phyloP scores from a whole-genome alignment of 2,329 filamentous ascomycete species.

The Aspergillus bombycis region DNA sequence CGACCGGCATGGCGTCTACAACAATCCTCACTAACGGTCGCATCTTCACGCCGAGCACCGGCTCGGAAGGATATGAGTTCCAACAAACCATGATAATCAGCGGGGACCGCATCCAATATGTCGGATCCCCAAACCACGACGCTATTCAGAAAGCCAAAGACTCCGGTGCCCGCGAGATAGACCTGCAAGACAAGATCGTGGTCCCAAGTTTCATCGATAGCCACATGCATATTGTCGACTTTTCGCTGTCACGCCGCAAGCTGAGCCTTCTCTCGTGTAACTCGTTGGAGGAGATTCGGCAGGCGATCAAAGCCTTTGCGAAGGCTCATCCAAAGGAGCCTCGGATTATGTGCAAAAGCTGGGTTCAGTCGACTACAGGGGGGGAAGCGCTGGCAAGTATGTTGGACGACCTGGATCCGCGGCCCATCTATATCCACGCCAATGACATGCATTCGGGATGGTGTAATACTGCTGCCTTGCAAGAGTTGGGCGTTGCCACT shows the following conservation, averaged over 20 bases:
- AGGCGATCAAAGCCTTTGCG: conserved; percentile 46
- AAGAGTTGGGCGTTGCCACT: conserved; percentile 48
- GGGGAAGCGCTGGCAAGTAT: conserved; percentile 49
- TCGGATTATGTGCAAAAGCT: conserved; percentile 51
- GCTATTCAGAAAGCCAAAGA: conserved; percentile 19
- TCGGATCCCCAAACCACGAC: conserved; percentile 36
- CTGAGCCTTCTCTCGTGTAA: conserved; percentile 47
- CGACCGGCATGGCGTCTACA: conserved; percentile 1
- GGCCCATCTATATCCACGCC: conserved; percentile 54
- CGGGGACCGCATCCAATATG: conserved; percentile 45
- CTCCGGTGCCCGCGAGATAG: conserved; percentile 26
- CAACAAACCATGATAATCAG: conserved; percentile 44
- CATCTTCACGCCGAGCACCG: conserved; percentile 31
- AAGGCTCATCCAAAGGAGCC: conserved; percentile 41
- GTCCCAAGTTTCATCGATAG: conserved; percentile 55
- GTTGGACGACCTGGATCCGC: conserved; percentile 52
- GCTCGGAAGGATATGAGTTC: conserved; percentile 23
- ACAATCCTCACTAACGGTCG: conserved; percentile 38
- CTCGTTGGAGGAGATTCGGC: conserved; percentile 48
- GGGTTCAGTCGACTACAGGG: conserved; percentile 54
- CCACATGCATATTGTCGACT: conserved; percentile 55
- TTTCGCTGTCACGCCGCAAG: conserved; percentile 52
- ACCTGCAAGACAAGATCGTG: conserved; percentile 44
- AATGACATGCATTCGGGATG: conserved; percentile 57
- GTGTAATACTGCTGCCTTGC: conserved; percentile 53